Base-by-base conservation (phyloP, 495 filamentous ascomycete genomes). In the Chaetomium cochliodes region DNA sequence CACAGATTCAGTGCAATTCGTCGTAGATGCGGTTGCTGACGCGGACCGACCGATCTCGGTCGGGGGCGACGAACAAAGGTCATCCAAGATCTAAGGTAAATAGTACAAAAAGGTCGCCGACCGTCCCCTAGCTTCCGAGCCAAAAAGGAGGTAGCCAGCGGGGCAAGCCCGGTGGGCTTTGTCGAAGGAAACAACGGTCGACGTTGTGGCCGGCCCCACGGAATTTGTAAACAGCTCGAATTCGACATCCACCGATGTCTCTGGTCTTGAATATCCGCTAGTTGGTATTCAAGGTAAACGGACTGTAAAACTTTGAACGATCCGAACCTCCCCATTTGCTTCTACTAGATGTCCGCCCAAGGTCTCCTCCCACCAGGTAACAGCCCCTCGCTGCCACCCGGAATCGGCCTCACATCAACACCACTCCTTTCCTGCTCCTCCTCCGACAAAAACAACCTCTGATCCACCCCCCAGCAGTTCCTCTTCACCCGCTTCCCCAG, bases 1-100 rank as follows among this genome's bases (percentile, higher is more conserved):
- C 53, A 77, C 78, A 49, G 90, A 92, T 73, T 85, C 90, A 11
- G 78, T 87, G 58, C 76, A 80, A 23, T 92, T 92, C 69, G 78
- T 93, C 28, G 75, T 81, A 25, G 81, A 85, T 56, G 83, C 77
- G 9, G 70, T 84, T 20, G 73, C 66, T 26, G 65, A 72, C 13
- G 66, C 63, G 7, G 73, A 74, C 37, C 56, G 54, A 25, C 46
- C 49, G 58, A 8, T 51, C 23, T 46, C 44, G n/a, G 25, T 25
- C 20, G 28, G 28, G 1, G 8, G 33, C 11, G 58, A 59, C 12
- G 58, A 61, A 20, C 51, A 49, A 59, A 60, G 60, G 20, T 30
- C 52, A 11, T 62, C 70, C 1, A 74, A 73, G 60, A 76, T 73
- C 2, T 73, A 46, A n/a, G 0, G 22, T 28, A 60, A 18, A 25